phyloP scores from a whole-genome alignment of 768 basidiomycete genomes.

The Sistotremastrum suecicum region DNA sequence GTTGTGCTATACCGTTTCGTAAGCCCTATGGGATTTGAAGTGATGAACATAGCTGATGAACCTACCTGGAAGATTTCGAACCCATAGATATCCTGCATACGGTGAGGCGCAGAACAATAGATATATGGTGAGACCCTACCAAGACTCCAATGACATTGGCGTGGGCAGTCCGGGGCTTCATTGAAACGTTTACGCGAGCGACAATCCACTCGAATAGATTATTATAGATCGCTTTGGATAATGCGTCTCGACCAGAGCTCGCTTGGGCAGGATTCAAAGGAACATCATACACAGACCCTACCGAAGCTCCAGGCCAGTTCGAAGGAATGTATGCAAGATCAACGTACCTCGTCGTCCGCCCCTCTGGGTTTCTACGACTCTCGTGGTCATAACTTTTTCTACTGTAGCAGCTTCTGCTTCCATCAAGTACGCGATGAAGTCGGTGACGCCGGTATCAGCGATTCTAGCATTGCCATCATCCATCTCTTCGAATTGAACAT shows the following conservation, averaged over 20 bases:
- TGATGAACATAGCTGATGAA: not conserved
- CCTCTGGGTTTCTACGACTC: conserved; percentile 83
- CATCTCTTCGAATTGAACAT: conserved; percentile 77
- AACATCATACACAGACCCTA: conserved; percentile 84
- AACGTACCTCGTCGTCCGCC: conserved; percentile 68
- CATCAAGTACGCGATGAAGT: conserved; percentile 92
- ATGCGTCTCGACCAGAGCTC: conserved; percentile 72
- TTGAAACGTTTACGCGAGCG: conserved; percentile 85
- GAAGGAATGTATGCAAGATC: not conserved
- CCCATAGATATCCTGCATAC: conserved; percentile 81
- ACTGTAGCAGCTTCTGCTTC: conserved; percentile 68
- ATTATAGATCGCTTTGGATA: conserved; percentile 94
- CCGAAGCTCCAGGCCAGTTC: not conserved
- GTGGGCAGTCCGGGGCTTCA: conserved; percentile 69
- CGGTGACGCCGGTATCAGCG: conserved; percentile 75
- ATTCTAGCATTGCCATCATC: conserved; percentile 83
- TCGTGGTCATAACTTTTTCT: conserved; percentile 74
- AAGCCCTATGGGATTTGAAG: not conserved
- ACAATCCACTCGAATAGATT: conserved; percentile 99
- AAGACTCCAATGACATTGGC: conserved; percentile 88
- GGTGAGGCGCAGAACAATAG: not conserved
- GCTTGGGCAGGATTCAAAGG: conserved; percentile 92
- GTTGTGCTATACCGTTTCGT: conserved; percentile 47
- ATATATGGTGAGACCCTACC: conserved; percentile 25
- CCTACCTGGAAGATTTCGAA: conserved; percentile 94